Evolutionary conservation across 208 protist genomes (phyloP), one percentile per base, ranked within the genome.

Genomic region (Leptomonas seymouri): DNA sequence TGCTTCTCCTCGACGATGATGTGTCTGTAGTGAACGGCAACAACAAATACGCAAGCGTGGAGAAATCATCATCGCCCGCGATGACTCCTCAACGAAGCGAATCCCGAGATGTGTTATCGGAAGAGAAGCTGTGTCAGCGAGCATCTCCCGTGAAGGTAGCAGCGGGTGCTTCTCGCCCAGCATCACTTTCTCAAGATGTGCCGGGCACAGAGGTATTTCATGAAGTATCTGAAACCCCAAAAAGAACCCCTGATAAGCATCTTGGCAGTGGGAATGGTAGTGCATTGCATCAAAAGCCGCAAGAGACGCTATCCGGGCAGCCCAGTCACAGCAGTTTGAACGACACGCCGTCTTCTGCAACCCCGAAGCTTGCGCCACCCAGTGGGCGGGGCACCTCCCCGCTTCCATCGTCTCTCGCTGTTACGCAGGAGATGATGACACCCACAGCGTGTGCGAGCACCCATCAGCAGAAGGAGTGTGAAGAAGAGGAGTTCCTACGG

Each of bases 401-500:
- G 4, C 44, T 18, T 20, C 4, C 28, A 2, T 12, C 14, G 1
- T 65, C 59, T 25, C 46, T 65, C 31, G 59, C 45, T 16, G 42
- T 21, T 16, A 44, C 59, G 9, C 59, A 65, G 20, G 45, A 65
- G 18, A 23, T 54, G 42, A 3, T 23, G 12, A 12, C 3, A 39
- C 34, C 34, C 6, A 18, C 5, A 23, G 4, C 56, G 9, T 2
- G 31, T 23, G 0, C 34, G 49, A 41, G n/a, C 28, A 36, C 8
- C 44, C 44, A 53, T 4, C 55, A 46, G 55, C 55, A 46, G 55
- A 34, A 49, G 21, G 25, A 31, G 18, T 20, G 44, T 12, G 62
- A 64, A 41, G 69, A 77, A 36, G 65, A 81, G 27, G 78, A 80
- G 36, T 42, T 16, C 16, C 66, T 84, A 30, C 73, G 78, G 11